A percentile compares a stretch with the other conserved stretches of the same genome.
phyloP scores from a whole-genome alignment of 176 grass and related monocot species.

The Avena sativa region DNA sequence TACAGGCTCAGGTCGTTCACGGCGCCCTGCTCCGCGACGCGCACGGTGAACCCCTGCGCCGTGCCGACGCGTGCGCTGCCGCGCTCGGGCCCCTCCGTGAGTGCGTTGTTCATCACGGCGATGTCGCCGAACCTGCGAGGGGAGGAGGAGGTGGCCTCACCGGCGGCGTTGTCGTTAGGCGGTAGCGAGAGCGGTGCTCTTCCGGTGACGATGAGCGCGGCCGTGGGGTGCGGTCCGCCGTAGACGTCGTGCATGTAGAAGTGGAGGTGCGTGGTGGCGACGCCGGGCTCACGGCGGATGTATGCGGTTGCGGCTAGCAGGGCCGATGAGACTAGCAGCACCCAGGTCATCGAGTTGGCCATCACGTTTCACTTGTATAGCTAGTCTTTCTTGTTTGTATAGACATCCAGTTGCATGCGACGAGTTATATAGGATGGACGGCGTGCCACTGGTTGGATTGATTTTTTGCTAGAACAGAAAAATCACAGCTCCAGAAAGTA shows the following conservation, averaged over 20 bases:
- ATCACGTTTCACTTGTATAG: neutral
- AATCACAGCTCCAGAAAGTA: neutral
- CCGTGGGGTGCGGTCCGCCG: constrained; percentile 31
- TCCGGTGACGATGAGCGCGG: constrained; percentile 35
- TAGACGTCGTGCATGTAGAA: constrained; percentile 65
- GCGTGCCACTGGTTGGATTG: neutral
- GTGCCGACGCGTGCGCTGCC: constrained; percentile 18
- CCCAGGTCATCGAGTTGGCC: neutral
- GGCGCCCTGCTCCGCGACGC: constrained; percentile 36
- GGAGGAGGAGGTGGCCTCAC: neutral
- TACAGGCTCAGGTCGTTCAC: constrained; percentile 44
- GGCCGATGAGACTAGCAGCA: neutral
- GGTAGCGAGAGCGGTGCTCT: neutral
- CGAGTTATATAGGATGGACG: neutral
- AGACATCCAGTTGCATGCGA: neutral
- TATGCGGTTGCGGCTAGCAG: neutral
- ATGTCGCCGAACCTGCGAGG: constrained; percentile 37
- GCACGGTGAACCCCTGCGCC: constrained; percentile 41
- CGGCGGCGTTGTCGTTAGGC: neutral
- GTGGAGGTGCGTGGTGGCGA: constrained; percentile 35
- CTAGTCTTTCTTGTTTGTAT: neutral
- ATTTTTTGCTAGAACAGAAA: neutral
- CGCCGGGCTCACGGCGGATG: neutral
- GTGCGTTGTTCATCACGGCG: constrained; percentile 42
- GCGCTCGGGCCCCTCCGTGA: constrained; percentile 9